Conservation (phyloP, 139 green algal species). For the Volvox africanus region DNA sequence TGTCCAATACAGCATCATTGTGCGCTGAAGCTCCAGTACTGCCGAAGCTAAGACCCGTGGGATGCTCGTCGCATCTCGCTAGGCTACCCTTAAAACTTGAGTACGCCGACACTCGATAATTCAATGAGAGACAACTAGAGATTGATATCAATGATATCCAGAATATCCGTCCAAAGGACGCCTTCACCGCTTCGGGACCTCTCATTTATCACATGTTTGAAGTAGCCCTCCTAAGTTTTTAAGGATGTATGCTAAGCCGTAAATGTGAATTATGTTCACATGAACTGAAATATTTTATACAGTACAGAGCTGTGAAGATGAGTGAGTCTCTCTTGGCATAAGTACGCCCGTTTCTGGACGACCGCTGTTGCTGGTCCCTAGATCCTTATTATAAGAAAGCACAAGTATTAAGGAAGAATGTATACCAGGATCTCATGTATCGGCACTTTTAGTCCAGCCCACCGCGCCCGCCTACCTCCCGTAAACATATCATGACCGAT, state of each 20-base stretch:
- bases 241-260: too few species aligned
- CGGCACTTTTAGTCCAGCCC: neutral
- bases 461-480: neutral
- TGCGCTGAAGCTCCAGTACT: neutral
- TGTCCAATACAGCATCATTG: neutral
- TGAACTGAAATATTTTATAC: too few species aligned
- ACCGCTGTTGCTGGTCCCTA: neutral
- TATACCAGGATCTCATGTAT: neutral
- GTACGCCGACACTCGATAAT: neutral
- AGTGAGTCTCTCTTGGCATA: neutral
- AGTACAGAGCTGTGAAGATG: too few species aligned
- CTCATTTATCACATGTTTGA: neutral
- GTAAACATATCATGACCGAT: neutral
- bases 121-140: neutral
- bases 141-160: neutral
- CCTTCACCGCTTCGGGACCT: neutral
- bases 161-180: neutral
- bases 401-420: too few species aligned
- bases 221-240: too few species aligned
- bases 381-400: too few species aligned
- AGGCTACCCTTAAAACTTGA: neutral
- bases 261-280: too few species aligned
- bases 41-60: neutral
- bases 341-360: neutral
- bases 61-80: constrained; percentile 5